Evolutionary conservation across 208 protist genomes (phyloP).

Genomic region (Strigomonas culicis): DNA sequence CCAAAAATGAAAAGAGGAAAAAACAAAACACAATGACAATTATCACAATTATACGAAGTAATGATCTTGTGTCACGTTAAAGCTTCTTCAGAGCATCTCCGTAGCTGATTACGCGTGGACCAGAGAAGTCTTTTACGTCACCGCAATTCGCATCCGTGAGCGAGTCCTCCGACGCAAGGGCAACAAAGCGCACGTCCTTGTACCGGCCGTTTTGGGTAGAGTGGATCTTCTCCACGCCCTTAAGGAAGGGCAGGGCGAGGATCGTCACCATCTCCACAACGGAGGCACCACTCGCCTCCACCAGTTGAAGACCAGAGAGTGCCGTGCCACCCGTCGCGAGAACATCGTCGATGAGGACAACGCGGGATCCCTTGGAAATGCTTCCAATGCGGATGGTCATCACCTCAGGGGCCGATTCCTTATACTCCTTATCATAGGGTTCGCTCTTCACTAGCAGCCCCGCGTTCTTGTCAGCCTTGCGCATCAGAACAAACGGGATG

Average conservation of each 20-base stretch:
- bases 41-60: conserved; percentile 13
- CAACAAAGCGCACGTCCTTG: conserved; percentile 65
- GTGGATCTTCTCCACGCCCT: conserved; percentile 72
- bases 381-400: conserved; percentile 85
- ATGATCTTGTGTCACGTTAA: conserved; percentile 11
- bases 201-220: conserved; percentile 50
- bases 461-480: conserved; percentile 85
- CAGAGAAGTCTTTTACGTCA: conserved; percentile 54
- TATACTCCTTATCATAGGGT: conserved; percentile 90
- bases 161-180: conserved; percentile 48
- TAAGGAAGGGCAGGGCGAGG: conserved; percentile 55
- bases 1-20: neutral
- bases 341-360: conserved; percentile 92
- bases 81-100: conserved; percentile 30
- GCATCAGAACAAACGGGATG: conserved; percentile 89
- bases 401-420: conserved; percentile 65
- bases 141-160: conserved; percentile 78
- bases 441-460: conserved; percentile 86
- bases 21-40: conserved; percentile 5
- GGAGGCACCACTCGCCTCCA: conserved; percentile 65
- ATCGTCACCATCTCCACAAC: conserved; percentile 69
- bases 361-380: conserved; percentile 61
- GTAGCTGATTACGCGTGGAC: conserved; percentile 66
- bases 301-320: conserved; percentile 86
- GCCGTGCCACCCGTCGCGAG: conserved; percentile 89